A percentile compares a stretch with the other conserved stretches of the same genome.
phyloP scores from a whole-genome alignment of 2,329 filamentous ascomycete genomes.

The Didymellaceae sp. region DNA sequence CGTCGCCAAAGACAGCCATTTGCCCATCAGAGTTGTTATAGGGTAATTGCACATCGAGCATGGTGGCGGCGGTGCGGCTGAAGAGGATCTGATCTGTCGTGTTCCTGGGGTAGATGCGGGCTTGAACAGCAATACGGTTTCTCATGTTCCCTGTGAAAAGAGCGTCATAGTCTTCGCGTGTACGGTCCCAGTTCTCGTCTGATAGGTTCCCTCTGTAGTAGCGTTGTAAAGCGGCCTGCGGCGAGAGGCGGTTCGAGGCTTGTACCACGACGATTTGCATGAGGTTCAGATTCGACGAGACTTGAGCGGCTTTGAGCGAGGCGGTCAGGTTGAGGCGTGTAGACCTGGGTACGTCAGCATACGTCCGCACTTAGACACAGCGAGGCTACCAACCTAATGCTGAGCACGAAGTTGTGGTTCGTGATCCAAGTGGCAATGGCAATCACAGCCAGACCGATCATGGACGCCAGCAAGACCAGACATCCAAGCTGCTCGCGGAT shows the following conservation, averaged over 20 bases:
- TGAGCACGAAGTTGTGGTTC: constrained; percentile 20
- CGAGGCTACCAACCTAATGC: constrained; percentile 11
- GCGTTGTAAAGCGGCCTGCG: constrained; percentile 59
- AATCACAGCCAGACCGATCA: constrained; percentile 77
- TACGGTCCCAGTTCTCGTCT: constrained; percentile 64
- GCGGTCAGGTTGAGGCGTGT: constrained; percentile 77
- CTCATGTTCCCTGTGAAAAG: constrained; percentile 68
- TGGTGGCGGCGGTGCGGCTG: constrained; percentile 55
- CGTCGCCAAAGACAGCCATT: constrained; percentile 66
- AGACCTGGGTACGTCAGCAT: constrained; percentile 45
- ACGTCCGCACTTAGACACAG: background rate
- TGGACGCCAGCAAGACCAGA: constrained; percentile 76
- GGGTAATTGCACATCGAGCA: constrained; percentile 65
- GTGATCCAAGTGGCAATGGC: constrained; percentile 72
- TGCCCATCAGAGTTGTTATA: constrained; percentile 65
- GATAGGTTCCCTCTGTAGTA: constrained; percentile 63
- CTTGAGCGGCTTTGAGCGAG: constrained; percentile 82
- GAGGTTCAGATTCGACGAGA: constrained; percentile 78
- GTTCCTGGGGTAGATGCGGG: constrained; percentile 74
- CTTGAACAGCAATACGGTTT: constrained; percentile 67
- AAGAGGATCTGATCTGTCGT: constrained; percentile 57
- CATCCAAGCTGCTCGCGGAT: constrained; percentile 86
- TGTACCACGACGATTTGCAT: constrained; percentile 77
- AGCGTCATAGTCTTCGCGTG: constrained; percentile 70
- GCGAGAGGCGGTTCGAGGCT: constrained; percentile 68